These are phyloP conservation scores for Tieghemostelium lacteum DNA, from an alignment of 78 protist species.

Conservation along the genomic window DNA sequence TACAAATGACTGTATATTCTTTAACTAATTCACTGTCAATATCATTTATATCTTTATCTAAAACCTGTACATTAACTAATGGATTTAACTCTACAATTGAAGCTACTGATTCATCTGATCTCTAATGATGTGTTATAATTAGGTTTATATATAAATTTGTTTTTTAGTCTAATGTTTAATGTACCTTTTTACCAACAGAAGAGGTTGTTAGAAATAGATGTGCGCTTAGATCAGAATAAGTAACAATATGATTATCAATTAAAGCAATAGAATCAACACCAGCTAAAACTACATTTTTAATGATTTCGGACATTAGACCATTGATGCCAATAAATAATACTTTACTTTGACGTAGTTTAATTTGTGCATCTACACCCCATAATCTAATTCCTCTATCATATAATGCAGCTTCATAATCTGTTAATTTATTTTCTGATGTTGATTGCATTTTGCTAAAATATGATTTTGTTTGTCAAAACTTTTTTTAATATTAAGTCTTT, in stretches of 20 bases:
- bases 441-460: too few species aligned
- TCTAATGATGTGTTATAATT: slow-evolving; percentile 6
- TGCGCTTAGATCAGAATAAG: slow-evolving; percentile 70
- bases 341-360: slow-evolving; percentile 47
- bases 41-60: slow-evolving; percentile 9
- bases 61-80: slow-evolving; percentile 49
- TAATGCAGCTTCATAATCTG: slow-evolving; percentile 79
- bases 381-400: slow-evolving; percentile 87
- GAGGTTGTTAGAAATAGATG: slow-evolving; percentile 48
- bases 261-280: slow-evolving; percentile 94
- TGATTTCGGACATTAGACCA: slow-evolving; percentile 93
- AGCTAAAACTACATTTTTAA: slow-evolving; percentile 95
- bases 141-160: not conserved
- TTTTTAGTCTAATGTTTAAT: not conserved
- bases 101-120: slow-evolving; percentile 67
- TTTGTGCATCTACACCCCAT: slow-evolving; percentile 90
- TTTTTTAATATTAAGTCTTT: too few species aligned
- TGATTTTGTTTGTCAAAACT: too few species aligned
- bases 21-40: slow-evolving; percentile 23
- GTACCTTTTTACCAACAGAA: slow-evolving; percentile 70
- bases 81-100: slow-evolving; percentile 87
- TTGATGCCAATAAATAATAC: slow-evolving; percentile 92
- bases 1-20: slow-evolving; percentile 68
- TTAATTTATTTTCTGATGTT: slow-evolving; percentile 7
- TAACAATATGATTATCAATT: slow-evolving; percentile 74